Evolutionary conservation across 108 stramenopile species (phyloP).

Genomic region (Nitzschia putrida): DNA sequence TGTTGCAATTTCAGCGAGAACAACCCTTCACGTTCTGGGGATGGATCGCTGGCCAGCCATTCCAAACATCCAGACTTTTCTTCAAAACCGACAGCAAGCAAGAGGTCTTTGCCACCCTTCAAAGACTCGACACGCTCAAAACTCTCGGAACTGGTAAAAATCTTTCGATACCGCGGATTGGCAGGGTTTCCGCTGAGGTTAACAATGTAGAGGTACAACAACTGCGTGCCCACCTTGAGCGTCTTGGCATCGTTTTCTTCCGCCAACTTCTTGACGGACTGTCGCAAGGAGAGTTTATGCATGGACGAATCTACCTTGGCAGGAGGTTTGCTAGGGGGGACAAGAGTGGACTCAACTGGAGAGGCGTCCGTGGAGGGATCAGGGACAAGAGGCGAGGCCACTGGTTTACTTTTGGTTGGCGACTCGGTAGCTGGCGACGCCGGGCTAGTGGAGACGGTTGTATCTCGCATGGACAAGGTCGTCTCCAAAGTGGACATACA

Average conservation of each 20-base stretch:
- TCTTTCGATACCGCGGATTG: conserved; percentile 77
- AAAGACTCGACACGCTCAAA: conserved; percentile 70
- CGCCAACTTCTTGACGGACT: conserved; percentile 20
- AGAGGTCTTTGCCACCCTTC: conserved; percentile 61
- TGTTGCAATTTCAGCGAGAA: conserved; percentile 27
- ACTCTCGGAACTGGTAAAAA: conserved; percentile 74
- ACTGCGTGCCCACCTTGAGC: conserved; percentile 57
- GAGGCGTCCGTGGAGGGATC: not conserved
- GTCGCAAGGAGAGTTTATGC: conserved; percentile 1
- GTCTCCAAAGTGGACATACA: conserved; percentile 22
- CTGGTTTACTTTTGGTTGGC: not conserved
- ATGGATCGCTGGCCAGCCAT: conserved; percentile 43
- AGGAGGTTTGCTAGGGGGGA: not conserved
- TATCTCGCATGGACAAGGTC: not conserved
- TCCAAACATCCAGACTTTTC: conserved; percentile 53
- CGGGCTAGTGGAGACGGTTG: not conserved
- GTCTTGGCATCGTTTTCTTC: conserved; percentile 40
- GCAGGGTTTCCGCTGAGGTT: conserved; percentile 69
- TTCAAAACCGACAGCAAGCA: conserved; percentile 69
- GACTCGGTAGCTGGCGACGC: not conserved
- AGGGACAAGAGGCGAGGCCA: not conserved
- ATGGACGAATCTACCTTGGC: not conserved
- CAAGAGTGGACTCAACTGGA: not conserved
- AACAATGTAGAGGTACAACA: conserved; percentile 73
- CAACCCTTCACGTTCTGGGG: conserved; percentile 26